Percentiles rank a stretch among this genome's conserved stretches.
Evolutionary conservation across 768 basidiomycete genomes (phyloP).

Genomic region (Amanita phalloides): DNA sequence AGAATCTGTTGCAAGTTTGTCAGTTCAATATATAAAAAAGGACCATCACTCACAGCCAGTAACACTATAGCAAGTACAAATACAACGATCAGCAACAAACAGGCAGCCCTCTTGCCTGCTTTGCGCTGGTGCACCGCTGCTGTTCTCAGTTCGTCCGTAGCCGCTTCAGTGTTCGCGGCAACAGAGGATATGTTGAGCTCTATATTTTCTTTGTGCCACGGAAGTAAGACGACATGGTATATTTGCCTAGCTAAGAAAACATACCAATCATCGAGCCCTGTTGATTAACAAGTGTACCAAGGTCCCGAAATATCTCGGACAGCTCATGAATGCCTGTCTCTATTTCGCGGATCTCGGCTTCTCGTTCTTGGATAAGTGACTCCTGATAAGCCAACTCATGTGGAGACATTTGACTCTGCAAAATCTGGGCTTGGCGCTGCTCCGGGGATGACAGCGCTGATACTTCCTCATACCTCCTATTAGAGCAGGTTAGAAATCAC

Average conservation of each 20-base stretch:
- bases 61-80: constrained; percentile 85
- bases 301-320: constrained; percentile 91
- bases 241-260: constrained; percentile 14
- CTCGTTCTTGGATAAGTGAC: constrained; percentile 87
- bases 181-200: constrained; percentile 88
- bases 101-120: constrained; percentile 84
- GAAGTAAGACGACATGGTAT: neutral
- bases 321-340: constrained; percentile 95
- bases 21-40: neutral
- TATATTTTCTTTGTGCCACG: constrained; percentile 65
- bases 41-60: constrained; percentile 65
- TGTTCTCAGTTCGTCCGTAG: constrained; percentile 76
- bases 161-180: constrained; percentile 69
- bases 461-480: constrained; percentile 20
- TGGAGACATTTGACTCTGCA: constrained; percentile 71
- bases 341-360: constrained; percentile 91
- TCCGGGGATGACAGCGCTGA: constrained; percentile 32
- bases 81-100: constrained; percentile 79
- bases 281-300: constrained; percentile 89
- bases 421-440: constrained; percentile 57
- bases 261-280: constrained; percentile 92
- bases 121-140: constrained; percentile 92
- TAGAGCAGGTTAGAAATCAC: neutral
- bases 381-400: constrained; percentile 95
- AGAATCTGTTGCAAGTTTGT: constrained; percentile 6